Evolutionary conservation across 768 basidiomycete species (phyloP), one percentile per base, ranked within the genome.

Genomic region (Goffeauzyma gilvescens): DNA sequence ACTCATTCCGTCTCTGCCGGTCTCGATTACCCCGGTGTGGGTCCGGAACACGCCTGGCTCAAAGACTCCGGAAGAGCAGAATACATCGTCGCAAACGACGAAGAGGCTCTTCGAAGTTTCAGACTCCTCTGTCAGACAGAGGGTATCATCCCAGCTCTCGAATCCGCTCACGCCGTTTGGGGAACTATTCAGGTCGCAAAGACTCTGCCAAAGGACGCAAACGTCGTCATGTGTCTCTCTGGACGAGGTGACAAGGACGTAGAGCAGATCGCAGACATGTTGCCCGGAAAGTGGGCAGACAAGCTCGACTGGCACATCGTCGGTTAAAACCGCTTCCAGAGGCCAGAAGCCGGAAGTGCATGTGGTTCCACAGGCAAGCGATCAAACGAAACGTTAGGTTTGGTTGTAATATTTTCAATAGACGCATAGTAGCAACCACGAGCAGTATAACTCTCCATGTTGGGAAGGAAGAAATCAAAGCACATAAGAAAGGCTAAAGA

Each of bases 181-280:
- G 78, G 80, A 44, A 85, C 80, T 18, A 72, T 93, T 32, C 71
- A 78, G 32, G 66, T 85, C 18, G 93, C 90, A 2, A 83, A 79
- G 66, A 78, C 76, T 0, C 59, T 96, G 54, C 71, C 82, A 0
- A 81, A 80, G 56, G 84, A 87, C 45, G 66, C 75, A 31, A 81
- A 95, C 63, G 67, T 98, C 26, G 86, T 96, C 36, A 76, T 96
- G 46, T 93, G 86, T 57, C 68, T 95, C 39, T 89, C 84, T 41
- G 90, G 90, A 38, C 76, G 90, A 49, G 93, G 93, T 14, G 87
- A 96, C 65, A 96, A 96, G 65, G 90, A 98, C 58, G 93, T 98
- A 3, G 81, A 90, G 52, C 81, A 96, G 58, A 87, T 98, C 44
- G 86, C 81, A n/a, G 68, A 89, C 55, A 68, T 95, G 30, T 69